Conservation (phyloP, 2,329 filamentous ascomycete species). For the Chaetomiaceae sp. region DNA sequence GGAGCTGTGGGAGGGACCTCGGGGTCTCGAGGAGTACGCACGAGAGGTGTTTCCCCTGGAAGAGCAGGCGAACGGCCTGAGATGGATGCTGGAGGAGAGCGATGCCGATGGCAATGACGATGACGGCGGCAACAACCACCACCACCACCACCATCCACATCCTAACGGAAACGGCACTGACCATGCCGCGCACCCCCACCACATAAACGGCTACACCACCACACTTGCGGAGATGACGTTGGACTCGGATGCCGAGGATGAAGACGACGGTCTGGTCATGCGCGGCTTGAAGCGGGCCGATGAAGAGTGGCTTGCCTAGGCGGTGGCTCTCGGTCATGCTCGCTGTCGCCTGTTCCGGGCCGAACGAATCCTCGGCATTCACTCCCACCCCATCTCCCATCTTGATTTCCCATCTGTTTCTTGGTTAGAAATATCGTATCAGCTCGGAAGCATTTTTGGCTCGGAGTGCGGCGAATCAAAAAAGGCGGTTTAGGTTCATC, state of each 20-base stretch:
- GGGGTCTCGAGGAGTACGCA: slow-evolving; percentile 90
- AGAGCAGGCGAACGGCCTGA: slow-evolving; percentile 87
- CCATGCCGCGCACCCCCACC: slow-evolving; percentile 10
- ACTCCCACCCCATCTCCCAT: not conserved
- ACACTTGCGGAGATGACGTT: slow-evolving; percentile 31
- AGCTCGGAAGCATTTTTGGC: not conserved
- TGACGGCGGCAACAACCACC: too few species aligned
- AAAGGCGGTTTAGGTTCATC: not conserved
- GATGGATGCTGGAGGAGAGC: slow-evolving; percentile 74
- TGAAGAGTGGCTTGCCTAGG: slow-evolving; percentile 55
- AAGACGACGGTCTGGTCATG: slow-evolving; percentile 57
- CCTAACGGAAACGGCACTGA: slow-evolving; percentile 21
- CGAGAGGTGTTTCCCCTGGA: slow-evolving; percentile 91
- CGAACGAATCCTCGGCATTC: not conserved
- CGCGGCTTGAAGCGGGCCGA: slow-evolving; percentile 53
- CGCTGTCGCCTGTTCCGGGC: too few species aligned
- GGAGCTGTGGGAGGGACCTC: slow-evolving; percentile 84
- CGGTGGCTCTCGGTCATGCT: too few species aligned
- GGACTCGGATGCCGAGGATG: slow-evolving; percentile 46
- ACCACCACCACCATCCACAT: slow-evolving; percentile 26
- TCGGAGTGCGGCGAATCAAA: slow-evolving; percentile 13
- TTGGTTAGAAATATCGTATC: not conserved
- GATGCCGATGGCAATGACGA: slow-evolving; percentile 30
- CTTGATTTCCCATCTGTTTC: not conserved
- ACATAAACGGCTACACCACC: slow-evolving; percentile 30